A percentile compares a stretch with the other conserved stretches of the same genome.
Conservation (phyloP, 2,329 filamentous ascomycete species). For the Metarhizium album region DNA sequence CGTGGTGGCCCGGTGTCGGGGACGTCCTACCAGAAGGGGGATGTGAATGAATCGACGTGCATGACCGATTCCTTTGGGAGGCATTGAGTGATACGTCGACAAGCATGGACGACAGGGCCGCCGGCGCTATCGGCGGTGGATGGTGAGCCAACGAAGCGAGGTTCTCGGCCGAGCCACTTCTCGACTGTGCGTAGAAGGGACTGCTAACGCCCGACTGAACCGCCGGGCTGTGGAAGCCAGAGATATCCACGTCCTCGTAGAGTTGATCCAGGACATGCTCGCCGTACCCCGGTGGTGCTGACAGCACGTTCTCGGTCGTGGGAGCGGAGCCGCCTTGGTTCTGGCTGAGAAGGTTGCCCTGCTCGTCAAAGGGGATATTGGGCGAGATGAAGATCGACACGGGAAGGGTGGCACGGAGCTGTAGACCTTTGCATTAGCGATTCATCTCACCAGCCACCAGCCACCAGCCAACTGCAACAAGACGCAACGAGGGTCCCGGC, state of each 20-base stretch:
- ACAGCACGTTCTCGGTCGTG: slow-evolving; percentile 45
- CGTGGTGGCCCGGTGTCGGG: slow-evolving; percentile 28
- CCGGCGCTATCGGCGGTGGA: slow-evolving; percentile 29
- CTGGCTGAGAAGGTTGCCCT: slow-evolving; percentile 65
- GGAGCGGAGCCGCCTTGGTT: slow-evolving; percentile 36
- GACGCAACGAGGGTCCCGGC: no score
- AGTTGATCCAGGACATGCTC: slow-evolving; percentile 82
- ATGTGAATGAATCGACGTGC: slow-evolving; percentile 31
- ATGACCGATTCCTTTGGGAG: slow-evolving; percentile 34
- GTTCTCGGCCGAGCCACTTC: slow-evolving; percentile 73
- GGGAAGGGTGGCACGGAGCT: slow-evolving; percentile 81
- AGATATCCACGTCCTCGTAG: slow-evolving; percentile 76
- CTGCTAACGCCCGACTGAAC: slow-evolving; percentile 66
- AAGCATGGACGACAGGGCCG: slow-evolving; percentile 51
- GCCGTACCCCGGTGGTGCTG: slow-evolving; percentile 87
- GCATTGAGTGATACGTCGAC: slow-evolving; percentile 54
- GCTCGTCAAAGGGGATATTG: slow-evolving; percentile 77
- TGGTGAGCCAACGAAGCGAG: slow-evolving; percentile 40
- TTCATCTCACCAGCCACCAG: not conserved
- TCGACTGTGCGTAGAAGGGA: slow-evolving; percentile 61
- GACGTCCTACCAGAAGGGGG: slow-evolving; percentile 33
- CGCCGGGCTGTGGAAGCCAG: slow-evolving; percentile 69
- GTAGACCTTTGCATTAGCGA: not conserved
- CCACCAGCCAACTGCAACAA: not conserved
- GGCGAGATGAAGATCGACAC: slow-evolving; percentile 94